These are phyloP conservation scores for Boletus coccyginus DNA, from an alignment of 768 basidiomycete genomes.

Conservation along the genomic window DNA sequence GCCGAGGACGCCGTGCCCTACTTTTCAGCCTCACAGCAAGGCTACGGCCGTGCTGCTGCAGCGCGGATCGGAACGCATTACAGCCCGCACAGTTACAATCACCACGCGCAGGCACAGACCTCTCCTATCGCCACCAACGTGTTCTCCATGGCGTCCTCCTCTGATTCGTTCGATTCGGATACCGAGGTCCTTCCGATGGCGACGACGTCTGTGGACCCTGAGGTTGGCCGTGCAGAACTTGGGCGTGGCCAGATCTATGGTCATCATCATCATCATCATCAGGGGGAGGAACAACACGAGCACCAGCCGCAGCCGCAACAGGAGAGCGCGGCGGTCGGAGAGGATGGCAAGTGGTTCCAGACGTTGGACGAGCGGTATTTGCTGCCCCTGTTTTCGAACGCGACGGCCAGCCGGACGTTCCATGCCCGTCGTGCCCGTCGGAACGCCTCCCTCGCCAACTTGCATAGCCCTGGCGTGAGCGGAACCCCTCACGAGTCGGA, in stretches of 20 bases:
- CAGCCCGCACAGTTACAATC: conserved; percentile 53
- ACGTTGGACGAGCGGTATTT: conserved; percentile 92
- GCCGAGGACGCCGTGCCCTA: conserved; percentile 45
- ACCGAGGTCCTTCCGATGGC: conserved; percentile 78
- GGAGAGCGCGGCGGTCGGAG: conserved; percentile 31
- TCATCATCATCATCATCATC: background rate
- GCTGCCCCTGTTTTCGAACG: conserved; percentile 89
- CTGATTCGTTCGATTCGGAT: conserved; percentile 77
- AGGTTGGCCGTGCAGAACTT: conserved; percentile 2
- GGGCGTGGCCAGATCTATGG: background rate
- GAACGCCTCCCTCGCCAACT: conserved; percentile 28
- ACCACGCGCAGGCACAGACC: conserved; percentile 41
- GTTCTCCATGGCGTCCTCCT: conserved; percentile 74
- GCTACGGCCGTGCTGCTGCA: conserved; percentile 34
- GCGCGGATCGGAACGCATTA: conserved; percentile 61
- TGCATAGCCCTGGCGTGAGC: conserved; percentile 20
- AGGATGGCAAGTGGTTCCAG: conserved; percentile 96
- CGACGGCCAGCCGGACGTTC: conserved; percentile 83
- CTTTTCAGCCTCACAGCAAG: conserved; percentile 23
- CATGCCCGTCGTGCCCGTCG: conserved; percentile 72
- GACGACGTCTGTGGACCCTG: conserved; percentile 38
- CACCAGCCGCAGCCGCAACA: no score
- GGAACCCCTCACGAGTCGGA: conserved; percentile 39
- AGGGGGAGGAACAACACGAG: background rate
- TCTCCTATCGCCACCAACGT: conserved; percentile 30